Evolutionary conservation across 148 eudicot species (phyloP).

Genomic region (Rhododendron kiyosumense): DNA sequence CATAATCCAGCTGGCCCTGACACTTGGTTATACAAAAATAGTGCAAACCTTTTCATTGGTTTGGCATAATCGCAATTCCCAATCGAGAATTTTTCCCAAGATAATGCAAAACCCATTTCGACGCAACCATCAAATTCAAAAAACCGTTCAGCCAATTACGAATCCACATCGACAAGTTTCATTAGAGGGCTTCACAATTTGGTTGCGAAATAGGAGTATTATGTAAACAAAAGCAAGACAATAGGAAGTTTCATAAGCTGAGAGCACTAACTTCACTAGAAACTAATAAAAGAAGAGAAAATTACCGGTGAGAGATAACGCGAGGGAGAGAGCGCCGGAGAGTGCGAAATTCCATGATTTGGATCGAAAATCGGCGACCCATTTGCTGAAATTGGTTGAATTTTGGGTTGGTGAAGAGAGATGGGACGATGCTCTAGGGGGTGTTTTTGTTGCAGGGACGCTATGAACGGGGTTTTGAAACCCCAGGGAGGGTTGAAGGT

Average conservation of each 20-base stretch:
- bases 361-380: constrained; percentile 41
- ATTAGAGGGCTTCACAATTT: background rate
- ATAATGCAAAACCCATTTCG: background rate
- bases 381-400: constrained; percentile 25
- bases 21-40: too few relatives aligned
- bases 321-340: constrained; percentile 57
- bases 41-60: background rate
- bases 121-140: background rate
- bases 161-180: background rate
- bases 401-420: constrained; percentile 1
- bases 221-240: background rate
- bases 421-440: constrained; percentile 19
- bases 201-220: background rate
- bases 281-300: background rate
- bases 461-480: constrained; percentile 3
- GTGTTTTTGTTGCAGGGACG: background rate
- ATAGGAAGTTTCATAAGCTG: background rate
- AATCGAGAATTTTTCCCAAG: background rate
- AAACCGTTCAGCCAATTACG: background rate
- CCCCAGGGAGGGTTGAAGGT: constrained; percentile 12
- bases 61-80: background rate
- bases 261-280: background rate
- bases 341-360: constrained; percentile 55
- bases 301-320: constrained; percentile 54
- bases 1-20: too few relatives aligned